Evolutionary conservation across 2,329 filamentous ascomycete genomes (phyloP), one percentile per base, ranked within the genome.

Genomic region (Botrytis sinoallii): DNA sequence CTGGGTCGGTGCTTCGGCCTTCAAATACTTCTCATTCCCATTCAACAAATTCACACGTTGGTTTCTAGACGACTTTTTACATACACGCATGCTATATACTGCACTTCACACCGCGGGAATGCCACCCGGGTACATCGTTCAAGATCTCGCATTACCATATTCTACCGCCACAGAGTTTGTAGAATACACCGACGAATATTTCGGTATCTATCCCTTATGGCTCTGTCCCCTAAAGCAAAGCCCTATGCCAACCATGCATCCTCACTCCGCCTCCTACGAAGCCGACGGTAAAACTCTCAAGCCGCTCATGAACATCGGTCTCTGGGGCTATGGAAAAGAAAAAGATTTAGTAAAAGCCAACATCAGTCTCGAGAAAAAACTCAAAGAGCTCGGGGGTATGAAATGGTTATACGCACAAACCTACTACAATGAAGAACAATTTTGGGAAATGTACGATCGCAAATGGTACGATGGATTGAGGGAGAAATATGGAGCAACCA

Each of bases 331-430:
- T 91, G 93, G 93, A 12, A 89, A 91, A 2, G 81, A 87, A 67
- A 81, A 83, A 1, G 85, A 86, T n/a, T 95, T 95, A 79, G 85
- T 95, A 2, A 81, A 83, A 57, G 88, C 89, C 77, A 97, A 97
- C 82, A 88, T 91, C 46, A 86, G 86, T 61, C 85, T 97, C 32
- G 94, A 97, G 83, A 83, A 84, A 32, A 91, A 92, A 79, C 87
- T 95, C 6, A 84, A 85, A 66, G 86, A 89, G 76, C 86, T 96
- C 1, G 90, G 90, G 65, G 94, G 93, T 3, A 89, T 92, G 84
- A 97, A 97, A 84, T 96, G 93, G 92, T 85, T 97, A 20, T 97
- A 97, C 82, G 93, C 93, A 4, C 92, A 95, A 79, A 92, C 93
- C 0, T 97, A 94, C 83, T 96, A 96, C 81, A 86, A 88, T n/a